Evolutionary conservation across 2,329 filamentous ascomycete genomes (phyloP).

Genomic region (Periconia digitata): DNA sequence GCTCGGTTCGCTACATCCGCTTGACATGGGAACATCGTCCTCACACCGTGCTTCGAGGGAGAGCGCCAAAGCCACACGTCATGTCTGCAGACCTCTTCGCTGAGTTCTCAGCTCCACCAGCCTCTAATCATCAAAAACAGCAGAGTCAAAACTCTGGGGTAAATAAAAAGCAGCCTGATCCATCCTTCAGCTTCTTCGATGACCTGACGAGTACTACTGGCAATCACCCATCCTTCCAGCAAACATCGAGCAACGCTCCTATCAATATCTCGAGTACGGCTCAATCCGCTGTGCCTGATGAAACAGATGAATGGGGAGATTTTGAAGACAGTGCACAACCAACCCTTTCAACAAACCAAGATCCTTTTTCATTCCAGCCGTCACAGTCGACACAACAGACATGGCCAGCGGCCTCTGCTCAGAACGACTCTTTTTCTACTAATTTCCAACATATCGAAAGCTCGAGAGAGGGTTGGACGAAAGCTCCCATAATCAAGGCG

Average conservation of each 20-base stretch:
- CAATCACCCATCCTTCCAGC: conserved; percentile 15
- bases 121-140: conserved; percentile 14
- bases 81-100: conserved; percentile 43
- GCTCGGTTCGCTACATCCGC: neutral
- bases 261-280: neutral
- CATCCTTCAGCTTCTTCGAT: conserved; percentile 40
- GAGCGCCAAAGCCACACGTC: neutral
- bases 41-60: neutral
- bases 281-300: conserved; percentile 12
- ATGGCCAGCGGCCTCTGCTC: neutral
- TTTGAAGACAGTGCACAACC: conserved; percentile 35
- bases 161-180: conserved; percentile 10
- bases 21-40: neutral
- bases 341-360: conserved; percentile 10
- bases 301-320: conserved; percentile 46
- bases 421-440: conserved; percentile 17
- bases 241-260: conserved; percentile 7
- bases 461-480: conserved; percentile 22
- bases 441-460: conserved; percentile 9
- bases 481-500: conserved; percentile 29
- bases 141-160: conserved; percentile 8
- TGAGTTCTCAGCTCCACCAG: conserved; percentile 30
- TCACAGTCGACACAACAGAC: conserved; percentile 14
- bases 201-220: conserved; percentile 21
- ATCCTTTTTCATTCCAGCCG: conserved; percentile 20